These are phyloP conservation scores for Solanum commersonii DNA, from an alignment of 257 asterid species.

Conservation along the genomic window DNA sequence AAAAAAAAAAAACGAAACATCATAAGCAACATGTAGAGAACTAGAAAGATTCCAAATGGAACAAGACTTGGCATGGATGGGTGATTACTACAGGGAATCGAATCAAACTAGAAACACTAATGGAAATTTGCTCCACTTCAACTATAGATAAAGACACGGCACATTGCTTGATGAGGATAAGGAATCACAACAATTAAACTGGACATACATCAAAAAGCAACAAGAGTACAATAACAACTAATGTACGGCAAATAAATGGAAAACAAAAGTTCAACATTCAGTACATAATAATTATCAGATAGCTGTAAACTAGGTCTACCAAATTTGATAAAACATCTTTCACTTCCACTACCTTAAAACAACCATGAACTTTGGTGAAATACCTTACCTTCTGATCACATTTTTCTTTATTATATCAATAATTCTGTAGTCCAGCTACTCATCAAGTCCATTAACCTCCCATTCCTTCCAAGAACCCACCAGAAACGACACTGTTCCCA, in stretches of 20 bases:
- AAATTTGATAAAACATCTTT: not conserved
- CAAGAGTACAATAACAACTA: not conserved
- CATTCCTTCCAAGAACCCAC: not conserved
- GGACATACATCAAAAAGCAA: not conserved
- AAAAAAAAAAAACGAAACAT: not conserved
- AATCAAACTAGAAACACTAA: not conserved
- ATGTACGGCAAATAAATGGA: not conserved
- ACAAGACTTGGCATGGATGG: not conserved
- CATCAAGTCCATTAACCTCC: not conserved
- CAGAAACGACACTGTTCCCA: not conserved
- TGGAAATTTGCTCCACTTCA: not conserved
- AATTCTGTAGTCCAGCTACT: not conserved
- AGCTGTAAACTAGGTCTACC: not conserved
- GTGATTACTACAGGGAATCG: not conserved
- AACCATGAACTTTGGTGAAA: not conserved
- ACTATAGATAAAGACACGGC: not conserved
- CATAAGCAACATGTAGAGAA: too few species aligned
- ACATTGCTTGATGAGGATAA: not conserved
- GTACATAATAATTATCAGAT: not conserved
- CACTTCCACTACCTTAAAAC: not conserved
- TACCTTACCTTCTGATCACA: not conserved
- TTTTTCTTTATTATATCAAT: not conserved
- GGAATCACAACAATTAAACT: not conserved
- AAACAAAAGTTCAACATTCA: too few species aligned
- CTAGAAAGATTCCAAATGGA: too few species aligned